These are phyloP conservation scores for Fistulinella staudtii DNA, from an alignment of 1,284 basidiomycete genomes.

Conservation along the genomic window DNA sequence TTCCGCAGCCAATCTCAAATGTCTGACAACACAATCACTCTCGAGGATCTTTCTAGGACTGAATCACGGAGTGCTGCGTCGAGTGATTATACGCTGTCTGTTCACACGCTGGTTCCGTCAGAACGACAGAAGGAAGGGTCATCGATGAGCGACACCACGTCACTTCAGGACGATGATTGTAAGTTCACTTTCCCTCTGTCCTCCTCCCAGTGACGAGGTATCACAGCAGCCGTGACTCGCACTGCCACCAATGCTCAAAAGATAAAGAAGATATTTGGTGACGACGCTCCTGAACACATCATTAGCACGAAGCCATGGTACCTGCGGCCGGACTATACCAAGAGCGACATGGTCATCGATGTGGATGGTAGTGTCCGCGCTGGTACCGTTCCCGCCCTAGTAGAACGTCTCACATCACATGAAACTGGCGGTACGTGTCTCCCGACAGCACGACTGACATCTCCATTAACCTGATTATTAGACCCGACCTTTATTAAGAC, in stretches of 20 bases:
- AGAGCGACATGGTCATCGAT: slow-evolving; percentile 81
- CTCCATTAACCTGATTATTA: slow-evolving; percentile 25
- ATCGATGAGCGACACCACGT: slow-evolving; percentile 22
- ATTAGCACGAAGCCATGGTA: slow-evolving; percentile 77
- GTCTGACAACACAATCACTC: slow-evolving; percentile 34
- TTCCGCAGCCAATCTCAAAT: slow-evolving; percentile 34
- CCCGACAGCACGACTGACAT: neutral
- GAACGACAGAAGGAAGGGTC: slow-evolving; percentile 19
- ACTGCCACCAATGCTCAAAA: slow-evolving; percentile 50
- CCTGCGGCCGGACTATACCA: slow-evolving; percentile 75
- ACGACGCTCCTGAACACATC: slow-evolving; percentile 54
- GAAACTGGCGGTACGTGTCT: slow-evolving; percentile 67
- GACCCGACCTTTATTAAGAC: slow-evolving; percentile 86
- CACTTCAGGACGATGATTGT: slow-evolving; percentile 37
- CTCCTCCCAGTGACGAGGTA: slow-evolving; percentile 7
- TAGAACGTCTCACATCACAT: slow-evolving; percentile 90
- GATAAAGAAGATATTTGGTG: slow-evolving; percentile 72
- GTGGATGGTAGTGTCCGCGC: slow-evolving; percentile 81
- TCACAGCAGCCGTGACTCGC: slow-evolving; percentile 24
- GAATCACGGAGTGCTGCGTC: slow-evolving; percentile 20
- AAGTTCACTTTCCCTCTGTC: slow-evolving; percentile 17
- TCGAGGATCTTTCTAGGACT: slow-evolving; percentile 25
- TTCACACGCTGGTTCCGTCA: slow-evolving; percentile 23
- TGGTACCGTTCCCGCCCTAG: slow-evolving; percentile 81
- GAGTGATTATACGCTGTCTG: slow-evolving; percentile 26